Percentiles rank a stretch among this genome's conserved stretches.
phyloP scores from a whole-genome alignment of 208 protist genomes.

The Trichomonas gallinae region DNA sequence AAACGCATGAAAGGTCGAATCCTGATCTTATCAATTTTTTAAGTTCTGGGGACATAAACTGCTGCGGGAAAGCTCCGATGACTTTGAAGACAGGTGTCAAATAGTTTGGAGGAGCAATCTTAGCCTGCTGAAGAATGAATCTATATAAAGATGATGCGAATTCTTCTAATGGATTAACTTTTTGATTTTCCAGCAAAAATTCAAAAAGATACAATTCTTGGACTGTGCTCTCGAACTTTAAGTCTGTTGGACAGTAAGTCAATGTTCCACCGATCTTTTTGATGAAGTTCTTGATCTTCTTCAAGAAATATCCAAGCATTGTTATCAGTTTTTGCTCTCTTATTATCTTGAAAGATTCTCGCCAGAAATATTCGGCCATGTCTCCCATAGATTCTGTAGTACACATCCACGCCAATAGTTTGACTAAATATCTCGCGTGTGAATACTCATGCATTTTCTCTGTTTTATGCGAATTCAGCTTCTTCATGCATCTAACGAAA shows the following conservation, averaged over 20 bases:
- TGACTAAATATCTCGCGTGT: neutral
- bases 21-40: neutral
- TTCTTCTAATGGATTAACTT: neutral
- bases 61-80: neutral
- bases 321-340: neutral
- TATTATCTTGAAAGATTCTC: neutral
- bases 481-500: neutral
- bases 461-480: neutral
- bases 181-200: neutral
- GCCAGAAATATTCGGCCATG: neutral
- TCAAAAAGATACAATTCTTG: neutral
- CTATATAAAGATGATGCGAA: neutral
- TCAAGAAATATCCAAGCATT: neutral
- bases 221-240: neutral
- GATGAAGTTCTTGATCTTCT: neutral
- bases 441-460: neutral
- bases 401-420: neutral
- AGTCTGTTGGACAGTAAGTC: neutral
- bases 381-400: neutral
- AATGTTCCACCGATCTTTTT: neutral
- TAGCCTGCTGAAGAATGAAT: neutral
- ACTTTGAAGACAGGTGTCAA: neutral
- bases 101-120: neutral
- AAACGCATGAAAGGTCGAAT: neutral
- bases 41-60: neutral